Evolutionary conservation across 495 filamentous ascomycete genomes (phyloP).

Genomic region (Neurospora sp.): DNA sequence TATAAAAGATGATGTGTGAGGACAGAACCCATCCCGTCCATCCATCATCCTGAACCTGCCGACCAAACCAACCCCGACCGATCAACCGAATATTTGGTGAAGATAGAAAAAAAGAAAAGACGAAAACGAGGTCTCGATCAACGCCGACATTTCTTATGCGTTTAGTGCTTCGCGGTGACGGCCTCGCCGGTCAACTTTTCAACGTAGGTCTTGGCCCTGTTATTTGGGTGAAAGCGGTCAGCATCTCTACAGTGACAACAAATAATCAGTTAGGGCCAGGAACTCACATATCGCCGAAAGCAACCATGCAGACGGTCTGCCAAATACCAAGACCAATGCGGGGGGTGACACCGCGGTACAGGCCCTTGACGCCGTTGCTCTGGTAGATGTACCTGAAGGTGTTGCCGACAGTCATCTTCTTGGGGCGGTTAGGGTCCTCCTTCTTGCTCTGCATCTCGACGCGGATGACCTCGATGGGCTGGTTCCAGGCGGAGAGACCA

Average conservation of each 20-base stretch:
- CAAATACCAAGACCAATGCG: constrained; percentile 92
- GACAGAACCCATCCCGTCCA: neutral
- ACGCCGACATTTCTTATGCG: constrained; percentile 6
- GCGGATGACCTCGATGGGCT: constrained; percentile 98
- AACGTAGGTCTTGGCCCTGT: constrained; percentile 91
- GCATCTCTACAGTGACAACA: neutral
- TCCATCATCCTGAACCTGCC: neutral
- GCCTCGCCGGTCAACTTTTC: constrained; percentile 91
- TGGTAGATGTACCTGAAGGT: constrained; percentile 89
- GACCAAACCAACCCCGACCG: neutral
- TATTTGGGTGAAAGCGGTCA: constrained; percentile 5
- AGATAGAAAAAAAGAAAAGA: constrained; percentile 8
- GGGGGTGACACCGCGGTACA: constrained; percentile 93
- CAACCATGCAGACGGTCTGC: constrained; percentile 99
- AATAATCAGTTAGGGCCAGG: neutral
- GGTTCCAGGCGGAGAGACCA: constrained; percentile 95
- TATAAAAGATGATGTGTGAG: neutral
- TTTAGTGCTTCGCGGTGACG: constrained; percentile 95
- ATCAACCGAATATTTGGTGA: constrained; percentile 4
- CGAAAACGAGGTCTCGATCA: constrained; percentile 1
- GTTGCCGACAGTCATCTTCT: constrained; percentile 95
- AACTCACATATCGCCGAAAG: constrained; percentile 94
- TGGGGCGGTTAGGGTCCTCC: constrained; percentile 90
- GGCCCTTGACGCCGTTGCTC: constrained; percentile 77
- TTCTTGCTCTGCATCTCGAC: constrained; percentile 99